Evolutionary conservation across 768 basidiomycete genomes (phyloP), one percentile per base, ranked within the genome.

Genomic region (Clathrus columnatus): DNA sequence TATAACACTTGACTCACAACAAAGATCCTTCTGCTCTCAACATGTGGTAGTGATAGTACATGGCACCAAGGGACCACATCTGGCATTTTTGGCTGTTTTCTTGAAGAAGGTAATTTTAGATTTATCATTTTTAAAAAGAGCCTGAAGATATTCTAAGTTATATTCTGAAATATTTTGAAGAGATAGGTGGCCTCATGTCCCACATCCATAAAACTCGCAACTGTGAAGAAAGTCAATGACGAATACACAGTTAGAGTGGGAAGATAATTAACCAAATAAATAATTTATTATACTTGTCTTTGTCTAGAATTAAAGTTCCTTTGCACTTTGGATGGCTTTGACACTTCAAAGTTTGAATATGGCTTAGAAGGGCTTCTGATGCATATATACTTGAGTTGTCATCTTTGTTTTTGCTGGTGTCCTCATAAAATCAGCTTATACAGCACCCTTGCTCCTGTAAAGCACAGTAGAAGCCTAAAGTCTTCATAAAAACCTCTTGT

Each of bases 91-190:
- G 2, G 61, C 60, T 30, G 45, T 18, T 7, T 45, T 28, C 29
- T 64, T 51, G 23, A 57, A 48, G 0, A 16, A 16, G 2, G 44
- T 21, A 45, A 61, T 61, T 30, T 27, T 28, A 0, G 3, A 8
- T 4, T 41, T 32, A 6, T 63, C 21, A 11, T 24, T 24, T 5
- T 27, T 18, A 21, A 68, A 54, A 0, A 68, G 36, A 4, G 65
- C 66, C 17, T 28, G 28, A 0, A 68, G 55, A 41, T 68, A 68
- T 1, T 21, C 16, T 11, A 59, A 56, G 45, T 65, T 49, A 48
- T 62, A 62, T 16, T 63, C 62, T 16, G 65, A 52, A 4, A 68
- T 51, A 23, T 61, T 67, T 2, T 57, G 27, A 1, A 67, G 45
- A 14, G 63, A 55, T 20, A 68, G 52, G 36, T 67, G 67, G 2